These are phyloP conservation scores for Aspergillus pseudotamarii DNA, from an alignment of 2,329 filamentous ascomycete species.

Conservation along the genomic window DNA sequence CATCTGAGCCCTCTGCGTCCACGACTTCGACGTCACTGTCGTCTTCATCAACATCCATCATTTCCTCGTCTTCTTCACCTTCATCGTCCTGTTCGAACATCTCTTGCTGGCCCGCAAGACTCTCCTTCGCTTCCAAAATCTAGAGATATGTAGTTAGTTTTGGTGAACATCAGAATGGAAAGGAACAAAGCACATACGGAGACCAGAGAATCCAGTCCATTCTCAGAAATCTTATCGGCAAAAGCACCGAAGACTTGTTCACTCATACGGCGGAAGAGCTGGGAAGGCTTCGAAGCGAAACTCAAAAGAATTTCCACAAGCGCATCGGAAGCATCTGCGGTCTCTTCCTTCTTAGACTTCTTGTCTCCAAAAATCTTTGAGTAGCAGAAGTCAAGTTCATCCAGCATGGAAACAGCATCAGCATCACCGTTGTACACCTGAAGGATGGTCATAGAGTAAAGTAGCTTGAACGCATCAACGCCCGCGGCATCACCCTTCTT, in stretches of 20 bases:
- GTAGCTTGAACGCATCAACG: conserved; percentile 70
- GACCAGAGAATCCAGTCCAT: conserved; percentile 68
- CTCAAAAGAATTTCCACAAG: conserved; percentile 88
- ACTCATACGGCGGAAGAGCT: conserved; percentile 81
- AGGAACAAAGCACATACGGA: conserved; percentile 35
- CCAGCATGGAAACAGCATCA: conserved; percentile 79
- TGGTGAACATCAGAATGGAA: background rate
- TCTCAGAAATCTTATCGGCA: conserved; percentile 70
- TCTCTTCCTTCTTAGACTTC: conserved; percentile 55
- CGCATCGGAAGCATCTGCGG: conserved; percentile 62
- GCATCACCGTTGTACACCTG: conserved; percentile 89
- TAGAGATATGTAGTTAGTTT: conserved; percentile 33
- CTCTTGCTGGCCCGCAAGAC: conserved; percentile 77
- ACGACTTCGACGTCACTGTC: conserved; percentile 44
- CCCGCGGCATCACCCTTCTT: conserved; percentile 48
- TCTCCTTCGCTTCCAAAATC: conserved; percentile 78
- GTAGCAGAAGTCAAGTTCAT: conserved; percentile 78
- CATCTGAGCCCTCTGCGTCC: conserved; percentile 41
- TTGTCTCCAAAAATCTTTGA: conserved; percentile 61
- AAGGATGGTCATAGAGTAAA: conserved; percentile 82
- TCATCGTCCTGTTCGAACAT: conserved; percentile 76
- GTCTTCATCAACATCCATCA: conserved; percentile 50
- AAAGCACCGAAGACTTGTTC: conserved; percentile 87
- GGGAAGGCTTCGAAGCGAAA: conserved; percentile 82
- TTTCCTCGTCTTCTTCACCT: conserved; percentile 56